These are phyloP conservation scores for Hypoxylon sp. DNA, from an alignment of 2,329 filamentous ascomycete species.

Conservation along the genomic window DNA sequence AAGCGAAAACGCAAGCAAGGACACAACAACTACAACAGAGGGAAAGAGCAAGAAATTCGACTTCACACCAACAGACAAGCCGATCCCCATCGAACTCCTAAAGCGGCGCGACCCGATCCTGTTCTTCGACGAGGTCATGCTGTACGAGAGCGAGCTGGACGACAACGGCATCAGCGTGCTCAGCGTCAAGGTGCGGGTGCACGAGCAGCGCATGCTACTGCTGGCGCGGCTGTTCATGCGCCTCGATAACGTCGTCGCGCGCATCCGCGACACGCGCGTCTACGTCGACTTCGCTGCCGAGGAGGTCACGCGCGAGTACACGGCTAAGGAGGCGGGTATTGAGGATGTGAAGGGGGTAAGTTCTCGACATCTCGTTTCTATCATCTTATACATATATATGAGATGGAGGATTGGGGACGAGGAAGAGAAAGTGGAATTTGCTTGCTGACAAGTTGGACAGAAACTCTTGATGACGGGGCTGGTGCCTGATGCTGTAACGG, in stretches of 20 bases:
- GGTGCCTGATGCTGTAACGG: conserved; percentile 74
- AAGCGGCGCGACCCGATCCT: conserved; percentile 92
- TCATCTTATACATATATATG: background rate
- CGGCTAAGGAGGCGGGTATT: conserved; percentile 86
- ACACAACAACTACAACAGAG: background rate
- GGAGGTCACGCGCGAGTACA: conserved; percentile 89
- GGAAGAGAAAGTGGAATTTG: background rate
- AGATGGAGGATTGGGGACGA: background rate
- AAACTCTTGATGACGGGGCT: conserved; percentile 57
- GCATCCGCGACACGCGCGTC: conserved; percentile 89
- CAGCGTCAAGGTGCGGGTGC: conserved; percentile 92
- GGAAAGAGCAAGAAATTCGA: background rate
- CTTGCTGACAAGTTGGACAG: conserved; percentile 46
- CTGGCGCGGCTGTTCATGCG: conserved; percentile 92
- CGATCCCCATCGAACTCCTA: conserved; percentile 88
- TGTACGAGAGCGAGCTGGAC: conserved; percentile 97
- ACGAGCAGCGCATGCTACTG: conserved; percentile 88
- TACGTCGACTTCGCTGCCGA: conserved; percentile 89
- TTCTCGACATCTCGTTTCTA: conserved; percentile 29
- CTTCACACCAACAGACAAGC: conserved; percentile 54
- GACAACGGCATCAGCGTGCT: conserved; percentile 96
- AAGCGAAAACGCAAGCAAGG: background rate
- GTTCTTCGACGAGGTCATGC: conserved; percentile 95
- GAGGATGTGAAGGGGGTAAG: conserved; percentile 79
- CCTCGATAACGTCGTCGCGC: conserved; percentile 88